Evolutionary conservation across 2,329 filamentous ascomycete species (phyloP).

Genomic region (Pseudopyrenochaeta lycopersici): DNA sequence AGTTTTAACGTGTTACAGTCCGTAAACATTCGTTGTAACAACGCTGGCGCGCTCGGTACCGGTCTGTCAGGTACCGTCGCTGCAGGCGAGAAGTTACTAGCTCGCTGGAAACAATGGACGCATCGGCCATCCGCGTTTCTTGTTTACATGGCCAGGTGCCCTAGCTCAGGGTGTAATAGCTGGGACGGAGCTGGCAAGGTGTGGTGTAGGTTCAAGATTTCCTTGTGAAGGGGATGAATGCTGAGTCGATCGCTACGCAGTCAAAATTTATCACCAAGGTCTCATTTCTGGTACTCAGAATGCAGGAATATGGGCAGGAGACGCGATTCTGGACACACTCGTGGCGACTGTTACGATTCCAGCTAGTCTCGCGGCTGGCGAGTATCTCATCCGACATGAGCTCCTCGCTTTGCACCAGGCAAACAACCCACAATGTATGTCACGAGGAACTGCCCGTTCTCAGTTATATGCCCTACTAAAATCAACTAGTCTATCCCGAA

Average conservation of each 20-base stretch:
- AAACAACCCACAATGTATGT: conserved; percentile 57
- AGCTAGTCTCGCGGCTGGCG: conserved; percentile 57
- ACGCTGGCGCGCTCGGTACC: conserved; percentile 35
- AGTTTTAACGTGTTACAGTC: conserved; percentile 21
- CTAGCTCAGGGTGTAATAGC: conserved; percentile 52
- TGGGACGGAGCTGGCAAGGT: conserved; percentile 61
- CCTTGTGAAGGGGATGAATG: conserved; percentile 22
- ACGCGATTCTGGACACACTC: conserved; percentile 55
- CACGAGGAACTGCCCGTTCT: too few relatives aligned
- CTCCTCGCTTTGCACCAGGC: conserved; percentile 65
- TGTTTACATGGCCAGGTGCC: conserved; percentile 63
- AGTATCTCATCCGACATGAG: conserved; percentile 67
- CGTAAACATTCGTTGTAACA: conserved; percentile 45
- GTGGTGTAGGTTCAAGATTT: conserved; percentile 49
- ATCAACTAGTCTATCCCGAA: conserved; percentile 60
- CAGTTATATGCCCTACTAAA: conserved; percentile 36
- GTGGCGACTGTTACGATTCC: conserved; percentile 63
- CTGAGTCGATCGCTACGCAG: conserved; percentile 3
- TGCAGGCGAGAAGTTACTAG: conserved; percentile 60
- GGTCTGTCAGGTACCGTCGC: conserved; percentile 55
- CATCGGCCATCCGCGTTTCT: conserved; percentile 65
- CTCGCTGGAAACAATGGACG: conserved; percentile 66
- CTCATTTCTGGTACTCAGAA: conserved; percentile 57
- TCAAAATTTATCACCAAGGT: conserved; percentile 67
- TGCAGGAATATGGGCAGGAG: conserved; percentile 60